These are phyloP conservation scores for Monilinia vaccinii-corymbosi DNA, from an alignment of 2,329 filamentous ascomycete genomes.

Conservation along the genomic window DNA sequence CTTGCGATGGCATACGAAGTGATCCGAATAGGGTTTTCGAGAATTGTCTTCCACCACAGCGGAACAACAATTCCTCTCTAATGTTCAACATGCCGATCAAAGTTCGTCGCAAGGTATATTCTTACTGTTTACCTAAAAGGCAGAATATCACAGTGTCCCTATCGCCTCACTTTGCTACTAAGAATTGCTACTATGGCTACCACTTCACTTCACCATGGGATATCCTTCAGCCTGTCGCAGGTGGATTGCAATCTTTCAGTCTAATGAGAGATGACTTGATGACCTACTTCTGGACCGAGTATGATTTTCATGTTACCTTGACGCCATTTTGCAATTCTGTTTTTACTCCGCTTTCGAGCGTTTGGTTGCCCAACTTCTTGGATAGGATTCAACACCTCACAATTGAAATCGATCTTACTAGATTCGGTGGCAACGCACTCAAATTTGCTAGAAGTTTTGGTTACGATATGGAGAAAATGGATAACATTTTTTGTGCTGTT, in stretches of 20 bases:
- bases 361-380: conserved; percentile 22
- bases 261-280: conserved; percentile 24
- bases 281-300: conserved; percentile 28
- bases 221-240: conserved; percentile 20
- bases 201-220: conserved; percentile 23
- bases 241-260: conserved; percentile 17
- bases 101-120: conserved; percentile 24
- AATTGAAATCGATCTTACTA: conserved; percentile 27
- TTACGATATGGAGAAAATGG: conserved; percentile 16
- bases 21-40: neutral
- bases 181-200: conserved; percentile 18
- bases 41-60: neutral
- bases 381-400: conserved; percentile 24
- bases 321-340: conserved; percentile 20
- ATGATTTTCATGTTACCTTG: conserved; percentile 27
- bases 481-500: conserved; percentile 11
- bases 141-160: conserved; percentile 21
- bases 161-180: conserved; percentile 21
- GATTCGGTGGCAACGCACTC: conserved; percentile 19
- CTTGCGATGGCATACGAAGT: neutral
- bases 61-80: neutral
- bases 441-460: conserved; percentile 12
- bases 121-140: conserved; percentile 17
- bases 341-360: conserved; percentile 23
- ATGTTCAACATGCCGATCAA: conserved; percentile 16